phyloP scores from a whole-genome alignment of 2,329 filamentous ascomycete genomes.

The Aspergillus viridinutans region DNA sequence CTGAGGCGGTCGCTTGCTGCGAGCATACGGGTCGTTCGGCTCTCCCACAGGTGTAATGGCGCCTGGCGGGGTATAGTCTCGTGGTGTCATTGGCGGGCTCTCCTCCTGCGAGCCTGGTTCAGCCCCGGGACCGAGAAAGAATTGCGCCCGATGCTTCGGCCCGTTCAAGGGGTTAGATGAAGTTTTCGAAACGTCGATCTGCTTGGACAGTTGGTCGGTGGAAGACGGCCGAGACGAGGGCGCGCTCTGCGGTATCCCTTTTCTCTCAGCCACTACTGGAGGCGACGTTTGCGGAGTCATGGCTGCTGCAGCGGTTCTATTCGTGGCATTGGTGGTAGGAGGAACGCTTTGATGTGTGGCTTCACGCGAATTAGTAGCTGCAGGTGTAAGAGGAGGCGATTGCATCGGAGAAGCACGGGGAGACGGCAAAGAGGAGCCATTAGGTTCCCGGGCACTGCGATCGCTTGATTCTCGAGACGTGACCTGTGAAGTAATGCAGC shows the following conservation, averaged over 20 bases:
- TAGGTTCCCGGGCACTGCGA: slow-evolving; percentile 53
- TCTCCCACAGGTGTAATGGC: slow-evolving; percentile 77
- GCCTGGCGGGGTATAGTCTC: slow-evolving; percentile 57
- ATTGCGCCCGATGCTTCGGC: slow-evolving; percentile 49
- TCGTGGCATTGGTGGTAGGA: slow-evolving; percentile 27
- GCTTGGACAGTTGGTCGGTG: slow-evolving; percentile 39
- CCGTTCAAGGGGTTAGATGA: slow-evolving; percentile 42
- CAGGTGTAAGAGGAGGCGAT: slow-evolving; percentile 84
- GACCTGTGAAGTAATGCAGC: slow-evolving; percentile 24
- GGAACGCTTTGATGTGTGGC: slow-evolving; percentile 34
- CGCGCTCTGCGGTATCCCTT: slow-evolving; percentile 30
- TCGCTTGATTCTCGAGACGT: slow-evolving; percentile 57
- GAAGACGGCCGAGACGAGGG: slow-evolving; percentile 39
- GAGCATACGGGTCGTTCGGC: slow-evolving; percentile 80
- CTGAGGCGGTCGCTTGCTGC: slow-evolving; percentile 70
- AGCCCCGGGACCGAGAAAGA: slow-evolving; percentile 54
- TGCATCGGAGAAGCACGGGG: slow-evolving; percentile 70
- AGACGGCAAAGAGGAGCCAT: slow-evolving; percentile 61
- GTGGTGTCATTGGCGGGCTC: slow-evolving; percentile 59
- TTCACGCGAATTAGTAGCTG: slow-evolving; percentile 64
- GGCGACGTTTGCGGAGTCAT: slow-evolving; percentile 56
- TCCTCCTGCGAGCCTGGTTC: slow-evolving; percentile 55
- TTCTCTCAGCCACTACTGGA: slow-evolving; percentile 35
- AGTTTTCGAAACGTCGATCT: slow-evolving; percentile 42
- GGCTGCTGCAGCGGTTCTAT: slow-evolving; percentile 28